phyloP scores from a whole-genome alignment of 495 filamentous ascomycete species.

The Gamarada debralockiae region DNA sequence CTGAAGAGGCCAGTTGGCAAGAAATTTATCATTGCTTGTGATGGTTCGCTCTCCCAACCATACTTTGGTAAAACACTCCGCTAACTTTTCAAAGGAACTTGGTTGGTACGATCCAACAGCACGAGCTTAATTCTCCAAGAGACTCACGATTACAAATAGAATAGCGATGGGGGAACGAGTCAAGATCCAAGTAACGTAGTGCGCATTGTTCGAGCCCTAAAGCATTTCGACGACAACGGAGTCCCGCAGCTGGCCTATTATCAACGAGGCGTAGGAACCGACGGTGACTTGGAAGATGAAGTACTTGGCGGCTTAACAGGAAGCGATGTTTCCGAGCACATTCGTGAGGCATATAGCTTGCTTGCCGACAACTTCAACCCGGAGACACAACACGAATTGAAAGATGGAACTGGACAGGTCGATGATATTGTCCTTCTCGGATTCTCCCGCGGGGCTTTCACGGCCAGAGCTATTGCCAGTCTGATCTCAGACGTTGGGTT shows the following conservation, averaged over 20 bases:
- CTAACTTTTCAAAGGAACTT: not conserved
- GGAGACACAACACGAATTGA: constrained; percentile 6
- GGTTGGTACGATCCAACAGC: no score
- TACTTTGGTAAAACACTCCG: not conserved
- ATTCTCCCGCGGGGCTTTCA: constrained; percentile 73
- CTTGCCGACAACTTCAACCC: constrained; percentile 57
- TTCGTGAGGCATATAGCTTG: constrained; percentile 65
- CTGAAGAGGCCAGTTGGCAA: constrained; percentile 13
- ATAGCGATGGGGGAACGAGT: constrained; percentile 17
- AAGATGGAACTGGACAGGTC: constrained; percentile 36
- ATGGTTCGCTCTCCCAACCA: constrained; percentile 4
- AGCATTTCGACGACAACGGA: constrained; percentile 32
- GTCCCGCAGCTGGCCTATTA: constrained; percentile 43
- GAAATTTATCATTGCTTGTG: constrained; percentile 20
- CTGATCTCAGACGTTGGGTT: constrained; percentile 60
- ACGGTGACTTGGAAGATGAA: constrained; percentile 37
- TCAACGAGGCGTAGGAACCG: constrained; percentile 46
- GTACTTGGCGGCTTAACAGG: constrained; percentile 39
- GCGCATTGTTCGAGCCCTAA: constrained; percentile 38
- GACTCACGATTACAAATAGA: not conserved
- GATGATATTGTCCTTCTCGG: constrained; percentile 70
- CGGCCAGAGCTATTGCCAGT: constrained; percentile 59
- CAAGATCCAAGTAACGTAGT: constrained; percentile 48
- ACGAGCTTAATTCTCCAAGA: no score
- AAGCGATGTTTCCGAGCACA: constrained; percentile 47